Conservation (phyloP, 169 alveolate genomes). For the Eimeria tenella region DNA sequence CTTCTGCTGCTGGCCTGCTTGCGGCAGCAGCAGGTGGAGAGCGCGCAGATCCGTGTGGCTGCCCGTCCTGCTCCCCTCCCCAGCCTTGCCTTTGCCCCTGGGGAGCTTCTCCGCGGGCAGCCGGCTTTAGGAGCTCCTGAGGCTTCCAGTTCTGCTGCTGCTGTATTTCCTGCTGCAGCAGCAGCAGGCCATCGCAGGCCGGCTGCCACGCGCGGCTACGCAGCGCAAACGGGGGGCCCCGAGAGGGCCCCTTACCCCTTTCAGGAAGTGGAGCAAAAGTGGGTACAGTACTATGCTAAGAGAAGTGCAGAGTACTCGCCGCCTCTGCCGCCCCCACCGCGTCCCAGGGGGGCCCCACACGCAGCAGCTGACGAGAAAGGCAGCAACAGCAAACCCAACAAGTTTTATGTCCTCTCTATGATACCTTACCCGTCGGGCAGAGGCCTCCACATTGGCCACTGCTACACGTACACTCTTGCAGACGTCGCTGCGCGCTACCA, state of each 20-base stretch:
- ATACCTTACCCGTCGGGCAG: constrained; percentile 96
- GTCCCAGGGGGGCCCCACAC: not conserved
- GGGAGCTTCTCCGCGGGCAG: not conserved
- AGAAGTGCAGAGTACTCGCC: constrained; percentile 56
- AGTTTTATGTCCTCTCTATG: constrained; percentile 91
- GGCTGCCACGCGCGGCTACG: not conserved
- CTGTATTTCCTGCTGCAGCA: constrained; percentile 15
- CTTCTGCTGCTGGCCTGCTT: not conserved
- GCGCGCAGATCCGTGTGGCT: not conserved
- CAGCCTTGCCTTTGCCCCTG: not conserved
- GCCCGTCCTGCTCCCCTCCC: not conserved
- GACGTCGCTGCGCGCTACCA: constrained; percentile 93
- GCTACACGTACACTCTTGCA: constrained; percentile 92
- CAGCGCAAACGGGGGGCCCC: not conserved
- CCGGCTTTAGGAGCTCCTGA: not conserved
- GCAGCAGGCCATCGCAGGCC: not conserved
- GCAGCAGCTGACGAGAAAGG: not conserved
- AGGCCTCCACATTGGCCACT: constrained; percentile 95
- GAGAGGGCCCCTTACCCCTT: constrained; percentile 25
- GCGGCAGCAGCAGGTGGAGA: constrained; percentile 16
- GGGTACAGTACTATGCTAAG: constrained; percentile 56
- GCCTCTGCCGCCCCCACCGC: not conserved
- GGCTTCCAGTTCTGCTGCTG: not conserved
- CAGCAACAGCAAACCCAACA: constrained; percentile 37
- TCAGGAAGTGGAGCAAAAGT: constrained; percentile 28